Percentiles rank a stretch among this genome's conserved stretches.
These are phyloP conservation scores for Kuraishia ogatae DNA, from an alignment of 805 yeast genomes.

Conservation along the genomic window DNA sequence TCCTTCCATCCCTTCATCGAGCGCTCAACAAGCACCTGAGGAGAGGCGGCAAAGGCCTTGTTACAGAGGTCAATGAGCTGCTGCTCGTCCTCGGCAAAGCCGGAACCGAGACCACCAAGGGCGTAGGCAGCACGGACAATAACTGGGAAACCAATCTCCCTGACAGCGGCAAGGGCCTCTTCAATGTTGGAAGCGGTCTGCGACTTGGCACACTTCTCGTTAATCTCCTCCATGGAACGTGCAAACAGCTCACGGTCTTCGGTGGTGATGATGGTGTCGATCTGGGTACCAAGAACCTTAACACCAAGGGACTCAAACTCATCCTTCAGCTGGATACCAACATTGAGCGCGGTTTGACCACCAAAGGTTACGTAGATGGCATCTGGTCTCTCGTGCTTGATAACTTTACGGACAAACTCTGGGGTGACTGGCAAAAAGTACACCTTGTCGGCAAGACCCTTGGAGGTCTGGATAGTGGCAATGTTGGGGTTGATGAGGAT, in stretches of 20 bases:
- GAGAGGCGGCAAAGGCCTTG: constrained; percentile 90
- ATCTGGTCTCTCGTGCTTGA: constrained; percentile 91
- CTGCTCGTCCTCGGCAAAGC: constrained; percentile 84
- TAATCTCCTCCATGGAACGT: constrained; percentile 87
- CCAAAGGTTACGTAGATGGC: constrained; percentile 96
- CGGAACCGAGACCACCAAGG: constrained; percentile 96
- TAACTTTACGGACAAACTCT: constrained; percentile 93
- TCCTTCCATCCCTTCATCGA: constrained; percentile 99
- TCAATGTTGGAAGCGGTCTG: constrained; percentile 72
- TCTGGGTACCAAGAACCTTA: constrained; percentile 92
- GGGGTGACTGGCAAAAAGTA: constrained; percentile 97
- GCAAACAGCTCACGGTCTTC: constrained; percentile 98
- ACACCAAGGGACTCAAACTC: constrained; percentile 91
- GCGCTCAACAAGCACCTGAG: constrained; percentile 91
- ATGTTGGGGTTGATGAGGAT: constrained; percentile 94
- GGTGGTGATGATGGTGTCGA: constrained; percentile 92
- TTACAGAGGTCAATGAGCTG: constrained; percentile 79
- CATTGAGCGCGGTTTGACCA: constrained; percentile 96
- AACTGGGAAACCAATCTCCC: constrained; percentile 86
- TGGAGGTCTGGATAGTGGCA: constrained; percentile 97
- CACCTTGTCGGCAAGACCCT: constrained; percentile 96
- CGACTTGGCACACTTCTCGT: constrained; percentile 92
- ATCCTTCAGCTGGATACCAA: constrained; percentile 92
- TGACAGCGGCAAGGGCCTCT: constrained; percentile 81
- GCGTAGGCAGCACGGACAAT: constrained; percentile 97